Percentiles rank a stretch among this genome's conserved stretches.
Conservation (phyloP, 1,284 basidiomycete genomes). For the Cryptococcus hybrid region DNA sequence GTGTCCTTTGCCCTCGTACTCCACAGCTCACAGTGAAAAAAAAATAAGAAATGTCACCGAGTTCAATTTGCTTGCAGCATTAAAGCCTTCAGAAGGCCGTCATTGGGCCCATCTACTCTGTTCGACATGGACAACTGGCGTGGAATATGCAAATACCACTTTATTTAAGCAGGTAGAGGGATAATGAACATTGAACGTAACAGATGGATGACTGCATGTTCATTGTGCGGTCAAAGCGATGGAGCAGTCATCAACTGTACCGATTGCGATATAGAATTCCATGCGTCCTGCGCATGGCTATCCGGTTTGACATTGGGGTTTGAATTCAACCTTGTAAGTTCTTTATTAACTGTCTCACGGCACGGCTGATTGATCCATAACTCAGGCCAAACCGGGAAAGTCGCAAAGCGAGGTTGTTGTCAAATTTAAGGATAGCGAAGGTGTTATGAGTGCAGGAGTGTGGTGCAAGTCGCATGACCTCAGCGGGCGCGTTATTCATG, state of each 20-base stretch:
- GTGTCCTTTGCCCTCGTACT: constrained; percentile 48
- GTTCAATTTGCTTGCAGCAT: constrained; percentile 69
- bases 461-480: constrained; percentile 74
- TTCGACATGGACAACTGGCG: constrained; percentile 80
- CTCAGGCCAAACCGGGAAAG: constrained; percentile 66
- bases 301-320: constrained; percentile 82
- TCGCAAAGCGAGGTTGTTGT: constrained; percentile 65
- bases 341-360: neutral
- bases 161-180: constrained; percentile 81
- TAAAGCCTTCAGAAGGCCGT: constrained; percentile 91
- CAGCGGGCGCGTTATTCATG: constrained; percentile 67
- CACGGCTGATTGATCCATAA: neutral
- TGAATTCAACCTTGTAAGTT: constrained; percentile 74
- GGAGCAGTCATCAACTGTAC: constrained; percentile 82
- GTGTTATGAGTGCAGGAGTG: constrained; percentile 75
- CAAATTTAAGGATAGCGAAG: constrained; percentile 82
- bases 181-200: constrained; percentile 64
- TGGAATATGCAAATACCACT: constrained; percentile 70
- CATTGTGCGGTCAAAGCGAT: constrained; percentile 62
- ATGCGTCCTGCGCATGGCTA: constrained; percentile 87
- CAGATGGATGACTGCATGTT: constrained; percentile 48
- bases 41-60: constrained; percentile 46
- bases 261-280: constrained; percentile 77
- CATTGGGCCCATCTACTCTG: constrained; percentile 92
- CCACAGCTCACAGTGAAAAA: neutral